Evolutionary conservation across 163 green algal species (phyloP), one percentile per base, ranked within the genome.

Genomic region (Chlorella variabilis): DNA sequence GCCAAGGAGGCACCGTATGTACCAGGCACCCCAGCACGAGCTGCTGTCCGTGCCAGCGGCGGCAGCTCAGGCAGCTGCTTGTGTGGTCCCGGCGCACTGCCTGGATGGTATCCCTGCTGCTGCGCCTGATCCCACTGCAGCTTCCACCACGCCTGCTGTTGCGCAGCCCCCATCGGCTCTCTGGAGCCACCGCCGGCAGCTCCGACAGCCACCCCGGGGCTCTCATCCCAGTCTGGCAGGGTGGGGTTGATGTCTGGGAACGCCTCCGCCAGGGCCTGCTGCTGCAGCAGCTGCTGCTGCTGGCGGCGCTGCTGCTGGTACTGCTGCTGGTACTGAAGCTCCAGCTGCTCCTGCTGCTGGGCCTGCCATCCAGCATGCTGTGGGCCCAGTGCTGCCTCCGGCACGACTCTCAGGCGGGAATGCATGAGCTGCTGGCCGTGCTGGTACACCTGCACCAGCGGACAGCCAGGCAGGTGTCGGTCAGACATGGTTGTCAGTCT

Each of bases 381-480:
- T 5, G 2, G 7, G 59, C 29, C 5, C 8, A 7, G 15, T 7
- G 62, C 62, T 4, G 33, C 17, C 33, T 38, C 20, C 20, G 65
- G 21, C 38, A 56, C 13, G 38, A 4, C 38, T 20, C 8, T 36
- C 69, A 67, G 33, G 8, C 76, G 61, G 23, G 63, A 29, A 34
- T 82, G 76, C 76, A 82, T 82, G 23, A 75, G 63, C 34, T 76
- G 76, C 76, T 77, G 69, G 45, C 62, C 49, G 4, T 27, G 62
- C 23, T 69, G 48, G 62, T 76, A 82, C 4, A 75, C 76, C 76
- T 82, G 62, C 68, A 41, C 6, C 31, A 45, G 31, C 27, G 11
- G 51, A 27, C 1, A 25, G 13, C n/a, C 18, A n/a, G n/a, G n/a
- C n/a, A n/a, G n/a, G n/a, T n/a, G n/a, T n/a, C n/a, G n/a, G n/a